These are phyloP conservation scores for Epicoccum nigrum DNA, from an alignment of 2,329 filamentous ascomycete species.

Conservation along the genomic window DNA sequence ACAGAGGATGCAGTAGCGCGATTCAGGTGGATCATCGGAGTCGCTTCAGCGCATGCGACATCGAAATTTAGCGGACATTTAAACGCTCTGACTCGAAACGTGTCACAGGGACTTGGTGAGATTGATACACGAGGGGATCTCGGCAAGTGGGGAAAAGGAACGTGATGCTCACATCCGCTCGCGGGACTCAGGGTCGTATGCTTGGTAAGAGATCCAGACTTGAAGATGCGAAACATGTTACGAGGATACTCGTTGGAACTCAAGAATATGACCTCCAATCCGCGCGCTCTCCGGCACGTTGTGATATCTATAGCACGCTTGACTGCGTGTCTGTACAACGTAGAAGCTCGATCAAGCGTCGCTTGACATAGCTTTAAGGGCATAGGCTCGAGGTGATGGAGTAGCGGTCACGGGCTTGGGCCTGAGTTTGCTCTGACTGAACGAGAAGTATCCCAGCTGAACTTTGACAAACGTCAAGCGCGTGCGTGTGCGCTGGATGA, in stretches of 20 bases:
- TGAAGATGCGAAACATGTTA: slow-evolving; percentile 1
- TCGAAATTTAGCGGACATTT: not conserved
- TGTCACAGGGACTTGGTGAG: slow-evolving; percentile 2
- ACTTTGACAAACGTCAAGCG: not conserved
- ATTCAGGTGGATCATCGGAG: not conserved
- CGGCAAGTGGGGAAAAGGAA: slow-evolving; percentile 6
- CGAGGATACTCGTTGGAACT: not conserved
- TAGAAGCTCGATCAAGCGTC: too few relatives aligned
- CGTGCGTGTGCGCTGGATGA: not conserved
- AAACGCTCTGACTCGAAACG: slow-evolving; percentile 2
- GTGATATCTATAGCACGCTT: slow-evolving; percentile 5
- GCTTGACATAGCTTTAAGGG: too few relatives aligned
- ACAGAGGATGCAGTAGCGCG: not conserved
- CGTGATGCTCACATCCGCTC: not conserved
- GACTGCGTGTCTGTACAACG: slow-evolving; percentile 1
- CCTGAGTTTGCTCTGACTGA: not conserved
- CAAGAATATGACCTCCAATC: not conserved
- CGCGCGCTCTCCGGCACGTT: not conserved
- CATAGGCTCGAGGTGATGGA: too few relatives aligned
- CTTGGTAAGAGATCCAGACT: not conserved
- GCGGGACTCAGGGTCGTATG: slow-evolving; percentile 6
- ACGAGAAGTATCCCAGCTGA: too few relatives aligned
- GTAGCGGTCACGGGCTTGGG: not conserved
- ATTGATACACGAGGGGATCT: slow-evolving; percentile 4
- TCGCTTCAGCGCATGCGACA: not conserved